Conservation (phyloP, 1,284 basidiomycete species). For the Polyporus tsugae region DNA sequence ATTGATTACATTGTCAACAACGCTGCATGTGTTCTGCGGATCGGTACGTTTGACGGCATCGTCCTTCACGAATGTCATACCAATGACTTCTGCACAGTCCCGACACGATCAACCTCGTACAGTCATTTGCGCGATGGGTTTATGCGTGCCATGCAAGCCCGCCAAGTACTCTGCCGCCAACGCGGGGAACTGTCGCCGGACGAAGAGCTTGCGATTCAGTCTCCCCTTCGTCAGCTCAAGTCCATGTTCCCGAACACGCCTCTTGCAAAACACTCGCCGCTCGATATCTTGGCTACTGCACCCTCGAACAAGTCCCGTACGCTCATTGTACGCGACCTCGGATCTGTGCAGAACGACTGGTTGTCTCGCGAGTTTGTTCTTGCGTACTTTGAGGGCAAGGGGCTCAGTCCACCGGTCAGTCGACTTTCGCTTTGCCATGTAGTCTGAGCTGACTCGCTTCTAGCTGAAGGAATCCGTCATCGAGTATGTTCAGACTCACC, state of each 20-base stretch:
- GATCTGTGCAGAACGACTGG: constrained; percentile 76
- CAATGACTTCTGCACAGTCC: constrained; percentile 58
- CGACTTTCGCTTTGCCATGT: no score
- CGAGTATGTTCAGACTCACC: constrained; percentile 33
- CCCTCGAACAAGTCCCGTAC: constrained; percentile 56
- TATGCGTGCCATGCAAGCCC: constrained; percentile 75
- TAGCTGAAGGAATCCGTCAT: constrained; percentile 43
- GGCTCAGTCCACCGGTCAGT: constrained; percentile 76
- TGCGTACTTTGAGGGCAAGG: constrained; percentile 76
- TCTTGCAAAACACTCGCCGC: constrained; percentile 67
- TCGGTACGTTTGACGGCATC: constrained; percentile 49
- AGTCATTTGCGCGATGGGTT: constrained; percentile 89
- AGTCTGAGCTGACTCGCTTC: neutral
- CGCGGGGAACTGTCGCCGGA: constrained; percentile 62
- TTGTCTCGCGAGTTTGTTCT: constrained; percentile 75
- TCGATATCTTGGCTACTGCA: constrained; percentile 73
- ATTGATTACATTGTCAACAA: constrained; percentile 72
- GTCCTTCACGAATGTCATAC: no score
- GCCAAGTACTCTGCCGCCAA: constrained; percentile 64
- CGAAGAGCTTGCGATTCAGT: constrained; percentile 62
- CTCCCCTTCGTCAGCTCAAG: constrained; percentile 76
- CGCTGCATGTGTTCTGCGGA: constrained; percentile 77
- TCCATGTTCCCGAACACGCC: constrained; percentile 78
- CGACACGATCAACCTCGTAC: constrained; percentile 83
- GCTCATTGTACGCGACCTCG: constrained; percentile 77